Evolutionary conservation across 129 eudicot genomes (phyloP).

Genomic region (Tagetes patula): DNA sequence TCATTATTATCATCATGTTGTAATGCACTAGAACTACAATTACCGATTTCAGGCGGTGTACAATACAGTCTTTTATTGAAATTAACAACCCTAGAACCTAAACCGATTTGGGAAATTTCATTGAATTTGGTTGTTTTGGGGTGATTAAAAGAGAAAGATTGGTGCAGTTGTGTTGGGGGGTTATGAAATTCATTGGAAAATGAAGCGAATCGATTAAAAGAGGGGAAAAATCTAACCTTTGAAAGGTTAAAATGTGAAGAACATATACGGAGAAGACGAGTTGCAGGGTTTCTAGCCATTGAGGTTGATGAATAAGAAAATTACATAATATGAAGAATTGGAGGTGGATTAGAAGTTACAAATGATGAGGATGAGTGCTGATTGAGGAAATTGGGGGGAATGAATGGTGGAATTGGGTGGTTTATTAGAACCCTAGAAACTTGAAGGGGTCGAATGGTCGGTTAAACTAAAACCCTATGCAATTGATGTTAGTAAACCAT

Average conservation of each 20-base stretch:
- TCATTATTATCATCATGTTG: slow-evolving; percentile 13
- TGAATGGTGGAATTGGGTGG: background rate
- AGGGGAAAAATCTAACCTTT: slow-evolving; percentile 21
- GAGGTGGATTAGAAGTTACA: slow-evolving; percentile 4
- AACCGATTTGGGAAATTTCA: background rate
- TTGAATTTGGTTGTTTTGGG: slow-evolving; percentile 25
- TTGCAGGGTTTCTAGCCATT: slow-evolving; percentile 62
- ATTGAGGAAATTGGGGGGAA: background rate
- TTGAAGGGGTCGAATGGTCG: background rate
- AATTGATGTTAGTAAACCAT: too few species aligned
- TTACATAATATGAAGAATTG: slow-evolving; percentile 21
- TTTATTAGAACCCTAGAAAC: slow-evolving; percentile 5
- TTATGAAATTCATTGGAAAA: background rate
- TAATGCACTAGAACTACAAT: slow-evolving; percentile 9
- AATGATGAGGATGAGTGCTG: background rate
- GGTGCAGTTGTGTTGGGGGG: slow-evolving; percentile 18
- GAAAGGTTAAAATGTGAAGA: slow-evolving; percentile 36
- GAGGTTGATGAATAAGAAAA: slow-evolving; percentile 4
- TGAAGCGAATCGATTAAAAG: slow-evolving; percentile 30
- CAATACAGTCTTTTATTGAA: slow-evolving; percentile 33
- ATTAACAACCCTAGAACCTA: slow-evolving; percentile 14
- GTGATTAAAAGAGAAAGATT: slow-evolving; percentile 13
- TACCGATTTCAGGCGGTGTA: slow-evolving; percentile 14
- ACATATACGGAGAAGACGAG: slow-evolving; percentile 46
- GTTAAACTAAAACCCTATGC: background rate